A percentile compares a stretch with the other conserved stretches of the same genome.
These are phyloP conservation scores for Gregarina niphandrodes DNA, from an alignment of 169 alveolate species.

Conservation along the genomic window DNA sequence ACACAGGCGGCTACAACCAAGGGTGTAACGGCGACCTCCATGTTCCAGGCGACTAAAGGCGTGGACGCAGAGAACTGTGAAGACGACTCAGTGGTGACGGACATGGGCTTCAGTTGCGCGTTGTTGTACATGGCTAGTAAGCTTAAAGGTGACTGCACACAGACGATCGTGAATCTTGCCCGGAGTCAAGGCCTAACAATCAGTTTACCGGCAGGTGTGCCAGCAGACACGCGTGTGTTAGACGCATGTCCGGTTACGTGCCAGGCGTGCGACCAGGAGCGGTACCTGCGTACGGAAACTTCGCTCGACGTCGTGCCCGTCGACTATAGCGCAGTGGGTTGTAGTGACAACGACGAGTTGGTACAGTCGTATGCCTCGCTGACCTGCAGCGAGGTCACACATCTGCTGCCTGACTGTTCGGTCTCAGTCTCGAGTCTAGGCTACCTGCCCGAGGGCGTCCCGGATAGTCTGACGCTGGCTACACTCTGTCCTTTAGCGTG, in stretches of 20 bases:
- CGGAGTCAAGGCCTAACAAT: conserved; percentile 6
- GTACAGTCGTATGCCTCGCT: no score
- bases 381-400: no score
- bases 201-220: conserved; percentile 22
- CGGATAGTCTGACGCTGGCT: no score
- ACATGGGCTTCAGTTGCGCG: conserved; percentile 31
- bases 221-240: conserved; percentile 21
- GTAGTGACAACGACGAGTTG: no score
- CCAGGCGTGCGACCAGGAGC: conserved; percentile 19
- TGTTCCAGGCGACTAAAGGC: background rate
- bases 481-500: no score
- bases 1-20: background rate
- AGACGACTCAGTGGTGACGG: conserved; percentile 27
- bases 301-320: no score
- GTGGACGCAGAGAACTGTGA: conserved; percentile 12
- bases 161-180: conserved; percentile 18
- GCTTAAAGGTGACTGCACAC: conserved; percentile 22
- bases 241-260: conserved; percentile 37
- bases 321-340: no score
- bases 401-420: no score
- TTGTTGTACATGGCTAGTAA: conserved; percentile 16
- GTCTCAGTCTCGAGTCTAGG: no score
- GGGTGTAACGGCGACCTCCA: background rate
- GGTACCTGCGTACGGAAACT: no score
- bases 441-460: no score